Percentiles rank a stretch among this genome's conserved stretches.
phyloP scores from a whole-genome alignment of 2,329 filamentous ascomycete genomes.

The Colletotrichum gloeosporioides region DNA sequence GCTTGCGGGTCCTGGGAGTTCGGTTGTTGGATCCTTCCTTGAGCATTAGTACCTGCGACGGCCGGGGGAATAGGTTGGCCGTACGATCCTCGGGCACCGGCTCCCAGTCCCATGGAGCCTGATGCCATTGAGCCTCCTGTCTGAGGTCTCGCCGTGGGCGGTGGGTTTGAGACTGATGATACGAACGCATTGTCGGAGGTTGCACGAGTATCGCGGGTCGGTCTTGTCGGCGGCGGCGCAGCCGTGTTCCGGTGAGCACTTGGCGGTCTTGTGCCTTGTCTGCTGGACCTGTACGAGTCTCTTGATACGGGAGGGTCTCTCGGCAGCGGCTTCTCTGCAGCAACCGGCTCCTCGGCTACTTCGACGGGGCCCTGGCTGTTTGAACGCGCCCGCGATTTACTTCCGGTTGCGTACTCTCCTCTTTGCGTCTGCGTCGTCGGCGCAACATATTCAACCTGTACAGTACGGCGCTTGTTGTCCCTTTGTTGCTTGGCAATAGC shows the following conservation, averaged over 20 bases:
- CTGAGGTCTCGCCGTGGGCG: constrained; percentile 65
- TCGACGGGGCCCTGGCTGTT: constrained; percentile 60
- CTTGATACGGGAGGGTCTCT: constrained; percentile 58
- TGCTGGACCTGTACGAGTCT: constrained; percentile 45
- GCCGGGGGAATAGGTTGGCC: constrained; percentile 87
- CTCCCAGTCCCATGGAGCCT: constrained; percentile 65
- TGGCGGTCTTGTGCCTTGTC: constrained; percentile 47
- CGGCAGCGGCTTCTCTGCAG: constrained; percentile 64
- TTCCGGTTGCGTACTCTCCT: constrained; percentile 47
- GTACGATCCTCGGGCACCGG: constrained; percentile 71
- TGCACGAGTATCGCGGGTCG: constrained; percentile 56
- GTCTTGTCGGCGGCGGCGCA: constrained; percentile 43
- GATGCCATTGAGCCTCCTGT: constrained; percentile 84
- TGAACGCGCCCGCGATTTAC: constrained; percentile 47
- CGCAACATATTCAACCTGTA: constrained; percentile 97
- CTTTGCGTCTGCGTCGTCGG: constrained; percentile 86
- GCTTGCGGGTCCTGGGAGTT: constrained; percentile 76
- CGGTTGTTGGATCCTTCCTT: constrained; percentile 89
- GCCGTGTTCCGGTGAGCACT: constrained; percentile 50
- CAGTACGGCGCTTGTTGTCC: constrained; percentile 90
- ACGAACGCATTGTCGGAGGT: constrained; percentile 61
- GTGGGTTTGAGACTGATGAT: constrained; percentile 51
- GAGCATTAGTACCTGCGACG: constrained; percentile 85
- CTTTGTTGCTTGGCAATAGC: constrained; percentile 69
- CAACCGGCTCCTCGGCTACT: constrained; percentile 31